Evolutionary conservation across 2,329 filamentous ascomycete species (phyloP).

Genomic region (Ceratocystis eucalypticola): DNA sequence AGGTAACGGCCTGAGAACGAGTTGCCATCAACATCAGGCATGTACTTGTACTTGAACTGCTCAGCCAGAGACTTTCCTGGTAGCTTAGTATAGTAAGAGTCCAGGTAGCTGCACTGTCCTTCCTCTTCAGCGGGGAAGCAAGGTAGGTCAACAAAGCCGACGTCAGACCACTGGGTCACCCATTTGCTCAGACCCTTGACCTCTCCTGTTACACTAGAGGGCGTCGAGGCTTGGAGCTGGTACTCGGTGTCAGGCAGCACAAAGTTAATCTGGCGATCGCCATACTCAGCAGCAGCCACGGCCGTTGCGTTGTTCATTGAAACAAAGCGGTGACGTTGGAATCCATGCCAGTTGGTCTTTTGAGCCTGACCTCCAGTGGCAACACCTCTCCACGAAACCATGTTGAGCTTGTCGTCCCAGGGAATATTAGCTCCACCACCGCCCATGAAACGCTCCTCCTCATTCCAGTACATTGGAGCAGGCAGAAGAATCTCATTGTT

Average conservation of each 20-base stretch:
- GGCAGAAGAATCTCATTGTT: constrained; percentile 60
- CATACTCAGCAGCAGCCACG: constrained; percentile 36
- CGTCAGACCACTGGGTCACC: constrained; percentile 37
- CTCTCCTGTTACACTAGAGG: constrained; percentile 19
- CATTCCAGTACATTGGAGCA: constrained; percentile 54
- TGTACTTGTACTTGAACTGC: constrained; percentile 51
- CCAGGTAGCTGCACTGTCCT: constrained; percentile 63
- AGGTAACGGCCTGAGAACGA: constrained; percentile 56
- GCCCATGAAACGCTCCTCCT: constrained; percentile 49
- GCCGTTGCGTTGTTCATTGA: constrained; percentile 57
- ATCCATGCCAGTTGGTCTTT: constrained; percentile 52
- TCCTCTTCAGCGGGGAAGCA: constrained; percentile 35
- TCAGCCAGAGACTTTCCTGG: constrained; percentile 32
- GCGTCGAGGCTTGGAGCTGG: constrained; percentile 25
- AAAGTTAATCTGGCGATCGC: constrained; percentile 38
- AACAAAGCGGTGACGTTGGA: constrained; percentile 63
- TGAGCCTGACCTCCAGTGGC: constrained; percentile 50
- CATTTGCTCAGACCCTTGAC: constrained; percentile 36
- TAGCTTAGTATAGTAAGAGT: constrained; percentile 61
- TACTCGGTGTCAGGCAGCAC: constrained; percentile 37
- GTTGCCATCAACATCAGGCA: constrained; percentile 67
- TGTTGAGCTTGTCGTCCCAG: constrained; percentile 44
- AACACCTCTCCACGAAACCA: constrained; percentile 51
- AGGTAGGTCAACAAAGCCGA: constrained; percentile 42
- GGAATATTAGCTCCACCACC: constrained; percentile 37